Conservation (phyloP, 176 grass and related monocot species). For the Typha latifolia region DNA sequence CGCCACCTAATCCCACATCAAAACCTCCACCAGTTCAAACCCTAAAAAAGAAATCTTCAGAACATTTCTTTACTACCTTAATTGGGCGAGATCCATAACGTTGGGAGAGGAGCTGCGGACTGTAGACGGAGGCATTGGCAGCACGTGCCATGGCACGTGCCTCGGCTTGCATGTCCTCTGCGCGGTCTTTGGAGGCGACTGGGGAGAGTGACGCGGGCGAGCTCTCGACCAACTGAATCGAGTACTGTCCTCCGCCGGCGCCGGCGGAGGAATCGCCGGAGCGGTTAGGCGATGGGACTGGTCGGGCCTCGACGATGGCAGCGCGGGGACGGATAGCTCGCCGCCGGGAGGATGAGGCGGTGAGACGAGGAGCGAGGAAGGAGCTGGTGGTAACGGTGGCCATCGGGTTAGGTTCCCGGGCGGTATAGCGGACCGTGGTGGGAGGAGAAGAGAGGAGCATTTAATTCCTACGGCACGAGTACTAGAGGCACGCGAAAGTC, state of each 20-base stretch:
- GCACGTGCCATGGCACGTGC: conserved; percentile 71
- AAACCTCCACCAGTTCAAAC: neutral
- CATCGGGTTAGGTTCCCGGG: neutral
- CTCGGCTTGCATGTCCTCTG: conserved; percentile 76
- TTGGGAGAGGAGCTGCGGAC: conserved; percentile 55
- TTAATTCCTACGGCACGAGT: too few species aligned
- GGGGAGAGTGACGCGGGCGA: neutral
- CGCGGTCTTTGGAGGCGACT: conserved; percentile 28
- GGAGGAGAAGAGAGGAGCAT: too few species aligned
- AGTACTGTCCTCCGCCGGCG: conserved; percentile 4
- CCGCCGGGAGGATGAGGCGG: neutral
- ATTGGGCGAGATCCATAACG: conserved; percentile 65
- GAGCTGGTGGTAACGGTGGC: conserved; percentile 14
- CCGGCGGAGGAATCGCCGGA: conserved; percentile 10
- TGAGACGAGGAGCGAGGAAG: neutral
- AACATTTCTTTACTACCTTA: conserved; percentile 23
- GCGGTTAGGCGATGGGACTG: conserved; percentile 17
- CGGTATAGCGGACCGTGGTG: too few species aligned
- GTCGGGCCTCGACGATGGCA: conserved; percentile 38
- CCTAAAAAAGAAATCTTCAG: neutral
- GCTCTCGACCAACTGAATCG: conserved; percentile 16
- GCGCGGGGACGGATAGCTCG: conserved; percentile 22
- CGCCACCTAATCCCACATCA: conserved; percentile 42
- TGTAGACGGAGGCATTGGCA: conserved; percentile 58
- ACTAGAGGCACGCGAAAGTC: too few species aligned